A percentile compares a stretch with the other conserved stretches of the same genome.
These are phyloP conservation scores for Plasmodium cynomolgi DNA, from an alignment of 169 alveolate genomes.

Conservation along the genomic window DNA sequence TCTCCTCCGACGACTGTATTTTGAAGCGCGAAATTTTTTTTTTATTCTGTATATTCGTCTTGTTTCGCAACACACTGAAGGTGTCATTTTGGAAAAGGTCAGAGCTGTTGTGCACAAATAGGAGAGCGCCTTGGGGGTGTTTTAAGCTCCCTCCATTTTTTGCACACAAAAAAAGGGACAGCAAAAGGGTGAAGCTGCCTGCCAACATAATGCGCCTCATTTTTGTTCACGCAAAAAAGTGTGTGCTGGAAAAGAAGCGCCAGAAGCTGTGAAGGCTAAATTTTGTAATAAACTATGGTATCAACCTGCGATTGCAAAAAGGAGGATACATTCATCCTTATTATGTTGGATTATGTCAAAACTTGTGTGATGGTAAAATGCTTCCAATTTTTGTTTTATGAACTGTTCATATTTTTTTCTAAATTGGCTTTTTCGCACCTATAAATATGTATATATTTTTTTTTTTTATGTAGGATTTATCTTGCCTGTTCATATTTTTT, in stretches of 20 bases:
- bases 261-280: not conserved
- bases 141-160: constrained; percentile 24
- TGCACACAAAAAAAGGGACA: constrained; percentile 18
- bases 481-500: not conserved
- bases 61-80: constrained; percentile 19
- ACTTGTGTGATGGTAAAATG: not conserved
- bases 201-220: constrained; percentile 2
- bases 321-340: not conserved
- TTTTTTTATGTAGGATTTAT: not conserved
- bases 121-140: constrained; percentile 1
- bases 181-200: not conserved
- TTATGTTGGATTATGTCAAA: not conserved
- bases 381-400: not conserved
- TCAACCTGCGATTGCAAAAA: not conserved
- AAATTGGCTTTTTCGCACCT: not conserved
- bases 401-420: not conserved
- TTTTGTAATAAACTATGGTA: not conserved
- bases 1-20: not conserved
- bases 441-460: not conserved
- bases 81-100: constrained; percentile 6
- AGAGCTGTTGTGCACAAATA: constrained; percentile 12
- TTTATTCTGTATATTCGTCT: constrained; percentile 21
- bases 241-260: not conserved
- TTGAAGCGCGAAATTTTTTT: constrained; percentile 10
- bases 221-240: not conserved